These are phyloP conservation scores for Posidonia oceanica DNA, from an alignment of 116 monocot genomes.

Conservation along the genomic window DNA sequence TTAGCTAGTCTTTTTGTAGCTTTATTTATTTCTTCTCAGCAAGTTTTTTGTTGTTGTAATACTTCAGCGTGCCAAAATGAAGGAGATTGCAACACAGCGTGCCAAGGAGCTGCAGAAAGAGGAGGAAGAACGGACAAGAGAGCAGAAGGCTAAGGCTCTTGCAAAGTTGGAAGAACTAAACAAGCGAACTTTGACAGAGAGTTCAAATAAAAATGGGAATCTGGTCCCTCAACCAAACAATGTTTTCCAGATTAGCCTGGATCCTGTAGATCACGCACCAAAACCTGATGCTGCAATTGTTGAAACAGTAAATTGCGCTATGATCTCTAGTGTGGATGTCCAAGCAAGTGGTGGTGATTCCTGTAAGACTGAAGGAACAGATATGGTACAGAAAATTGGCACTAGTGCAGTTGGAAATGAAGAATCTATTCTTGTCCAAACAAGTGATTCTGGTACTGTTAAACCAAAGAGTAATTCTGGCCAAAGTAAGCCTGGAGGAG, in stretches of 20 bases:
- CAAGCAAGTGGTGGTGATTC: neutral
- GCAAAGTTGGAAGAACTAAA: conserved; percentile 88
- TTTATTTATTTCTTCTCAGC: neutral
- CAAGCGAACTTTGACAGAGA: conserved; percentile 33
- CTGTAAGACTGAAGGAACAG: neutral
- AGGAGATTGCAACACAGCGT: conserved; percentile 63
- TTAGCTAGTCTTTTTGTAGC: too few species aligned
- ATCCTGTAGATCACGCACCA: neutral
- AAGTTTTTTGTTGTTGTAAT: neutral
- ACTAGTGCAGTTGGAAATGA: neutral
- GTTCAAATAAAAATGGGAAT: conserved; percentile 15
- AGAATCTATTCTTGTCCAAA: too few species aligned
- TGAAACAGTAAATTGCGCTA: neutral
- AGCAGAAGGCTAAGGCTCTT: conserved; percentile 83
- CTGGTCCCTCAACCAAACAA: neutral
- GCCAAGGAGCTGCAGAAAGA: conserved; percentile 60
- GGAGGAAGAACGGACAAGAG: conserved; percentile 69
- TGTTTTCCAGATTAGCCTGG: neutral
- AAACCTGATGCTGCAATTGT: neutral
- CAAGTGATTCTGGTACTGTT: too few species aligned
- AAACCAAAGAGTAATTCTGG: neutral
- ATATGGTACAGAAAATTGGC: neutral
- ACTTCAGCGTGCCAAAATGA: conserved; percentile 47
- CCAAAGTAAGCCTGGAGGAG: neutral
- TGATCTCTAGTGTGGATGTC: neutral